Percentiles rank a stretch among this genome's conserved stretches.
These are phyloP conservation scores for Monilinia fructicola DNA, from an alignment of 2,329 filamentous ascomycete species.

Conservation along the genomic window DNA sequence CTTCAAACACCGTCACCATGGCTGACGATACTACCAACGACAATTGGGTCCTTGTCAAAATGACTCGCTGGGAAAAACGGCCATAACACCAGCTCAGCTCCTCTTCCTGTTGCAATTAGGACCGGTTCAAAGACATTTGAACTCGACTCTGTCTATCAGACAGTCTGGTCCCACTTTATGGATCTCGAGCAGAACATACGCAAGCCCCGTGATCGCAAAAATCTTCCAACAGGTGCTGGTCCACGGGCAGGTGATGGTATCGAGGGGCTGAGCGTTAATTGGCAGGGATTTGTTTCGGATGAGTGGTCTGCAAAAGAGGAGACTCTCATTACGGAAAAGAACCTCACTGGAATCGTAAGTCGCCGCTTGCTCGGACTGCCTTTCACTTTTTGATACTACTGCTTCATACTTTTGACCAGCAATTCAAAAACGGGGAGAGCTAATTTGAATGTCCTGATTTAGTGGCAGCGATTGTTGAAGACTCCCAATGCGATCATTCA, in stretches of 20 bases:
- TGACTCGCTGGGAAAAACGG: constrained; percentile 2
- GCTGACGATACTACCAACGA: neutral
- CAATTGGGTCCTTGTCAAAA: neutral
- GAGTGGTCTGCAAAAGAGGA: neutral
- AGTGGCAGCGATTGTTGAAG: neutral
- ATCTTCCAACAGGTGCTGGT: constrained; percentile 1
- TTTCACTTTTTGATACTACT: neutral
- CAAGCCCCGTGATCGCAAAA: neutral
- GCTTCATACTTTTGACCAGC: neutral
- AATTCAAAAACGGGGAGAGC: neutral
- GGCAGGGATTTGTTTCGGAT: neutral
- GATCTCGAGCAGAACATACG: neutral
- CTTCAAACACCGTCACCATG: neutral
- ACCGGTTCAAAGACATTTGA: neutral
- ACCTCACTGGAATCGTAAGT: neutral
- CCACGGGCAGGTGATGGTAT: constrained; percentile 6
- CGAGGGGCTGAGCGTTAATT: neutral
- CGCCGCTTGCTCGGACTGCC: neutral
- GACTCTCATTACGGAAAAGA: neutral
- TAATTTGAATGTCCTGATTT: neutral
- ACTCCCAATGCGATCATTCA: neutral
- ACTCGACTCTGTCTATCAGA: neutral
- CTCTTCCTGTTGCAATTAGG: neutral
- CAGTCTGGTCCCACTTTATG: neutral
- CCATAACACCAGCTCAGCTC: neutral